Evolutionary conservation across 768 basidiomycete genomes (phyloP).

Genomic region (Amanita pseudoporphyria): DNA sequence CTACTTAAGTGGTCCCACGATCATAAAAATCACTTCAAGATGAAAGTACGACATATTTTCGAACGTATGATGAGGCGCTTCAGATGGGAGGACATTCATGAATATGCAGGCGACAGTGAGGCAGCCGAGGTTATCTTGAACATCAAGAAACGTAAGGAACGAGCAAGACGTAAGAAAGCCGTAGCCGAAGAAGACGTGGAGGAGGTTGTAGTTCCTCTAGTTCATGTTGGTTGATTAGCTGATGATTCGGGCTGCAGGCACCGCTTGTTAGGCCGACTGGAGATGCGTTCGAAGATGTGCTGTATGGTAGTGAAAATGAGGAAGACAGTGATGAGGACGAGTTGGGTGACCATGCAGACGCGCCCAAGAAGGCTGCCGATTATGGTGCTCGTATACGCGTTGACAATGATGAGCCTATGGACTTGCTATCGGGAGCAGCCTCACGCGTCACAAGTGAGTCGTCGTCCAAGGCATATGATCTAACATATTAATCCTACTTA

Average conservation of each 20-base stretch:
- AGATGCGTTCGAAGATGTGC: conserved; percentile 93
- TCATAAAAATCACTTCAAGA: conserved; percentile 98
- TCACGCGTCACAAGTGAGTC: conserved; percentile 61
- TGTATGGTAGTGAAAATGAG: conserved; percentile 96
- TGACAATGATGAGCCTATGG: conserved; percentile 93
- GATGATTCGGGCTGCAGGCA: conserved; percentile 22
- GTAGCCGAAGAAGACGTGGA: conserved; percentile 44
- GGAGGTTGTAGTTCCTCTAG: conserved; percentile 12
- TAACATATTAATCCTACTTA: conserved; percentile 12
- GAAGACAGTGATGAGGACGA: conserved; percentile 61
- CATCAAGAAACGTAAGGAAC: conserved; percentile 92
- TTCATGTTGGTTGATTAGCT: not conserved
- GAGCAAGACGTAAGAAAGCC: conserved; percentile 81
- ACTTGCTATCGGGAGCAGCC: conserved; percentile 76
- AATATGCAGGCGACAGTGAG: conserved; percentile 66
- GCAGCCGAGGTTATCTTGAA: conserved; percentile 84
- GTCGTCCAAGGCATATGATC: not conserved
- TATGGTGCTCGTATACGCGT: conserved; percentile 60
- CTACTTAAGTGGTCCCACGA: conserved; percentile 91
- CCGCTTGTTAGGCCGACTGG: conserved; percentile 47
- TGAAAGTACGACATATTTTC: conserved; percentile 93
- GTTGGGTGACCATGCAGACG: conserved; percentile 13
- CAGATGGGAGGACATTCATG: conserved; percentile 76
- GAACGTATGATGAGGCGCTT: conserved; percentile 92
- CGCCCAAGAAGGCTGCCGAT: conserved; percentile 24